Evolutionary conservation across 163 green algal genomes (phyloP), one percentile per base, ranked within the genome.

Genomic region (Chlorella variabilis): DNA sequence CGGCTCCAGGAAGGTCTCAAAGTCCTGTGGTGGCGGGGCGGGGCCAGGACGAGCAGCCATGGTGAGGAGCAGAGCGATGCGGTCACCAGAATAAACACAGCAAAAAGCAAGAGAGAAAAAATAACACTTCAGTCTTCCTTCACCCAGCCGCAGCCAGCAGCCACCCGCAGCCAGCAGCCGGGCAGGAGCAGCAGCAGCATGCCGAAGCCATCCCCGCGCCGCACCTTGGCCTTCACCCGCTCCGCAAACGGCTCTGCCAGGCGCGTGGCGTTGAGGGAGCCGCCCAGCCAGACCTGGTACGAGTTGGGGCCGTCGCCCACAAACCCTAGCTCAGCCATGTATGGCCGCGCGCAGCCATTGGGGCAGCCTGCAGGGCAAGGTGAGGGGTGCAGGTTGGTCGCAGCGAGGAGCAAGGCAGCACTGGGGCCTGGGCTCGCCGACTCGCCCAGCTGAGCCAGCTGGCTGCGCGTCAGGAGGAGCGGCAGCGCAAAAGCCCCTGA

Each of bases 241-340:
- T 98, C 93, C 54, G 86, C 80, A 85, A 91, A 98, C 29, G 90
- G 59, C 84, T 96, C 75, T 11, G 96, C 93, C 51, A 99, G 85
- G 8, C 92, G 89, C 7, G 95, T 98, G 85, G 97, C 93, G 84
- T 92, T 90, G 63, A 86, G 71, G 68, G 86, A 92, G 82, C 95
- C 97, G n/a, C 94, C 97, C 54, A 99, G 85, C 91, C 93, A 99
- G 29, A 99, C 80, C 88, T 96, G 91, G 91, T 99, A 99, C 58
- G 82, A 95, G 91, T 98, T 99, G 76, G 97, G 94, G 18, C 97
- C 97, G 84, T 99, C 97, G 18, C 96, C 95, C 51, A 99, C 97
- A 86, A 99, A 97, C 41, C 96, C 97, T 13, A 99, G 85, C 93
- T 99, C 97, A 23, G 96, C 97, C 94, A 98, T 98, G 92, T 99